Evolutionary conservation across 306 rosid species (phyloP).

Genomic region (Astragalus glycyphyllos): DNA sequence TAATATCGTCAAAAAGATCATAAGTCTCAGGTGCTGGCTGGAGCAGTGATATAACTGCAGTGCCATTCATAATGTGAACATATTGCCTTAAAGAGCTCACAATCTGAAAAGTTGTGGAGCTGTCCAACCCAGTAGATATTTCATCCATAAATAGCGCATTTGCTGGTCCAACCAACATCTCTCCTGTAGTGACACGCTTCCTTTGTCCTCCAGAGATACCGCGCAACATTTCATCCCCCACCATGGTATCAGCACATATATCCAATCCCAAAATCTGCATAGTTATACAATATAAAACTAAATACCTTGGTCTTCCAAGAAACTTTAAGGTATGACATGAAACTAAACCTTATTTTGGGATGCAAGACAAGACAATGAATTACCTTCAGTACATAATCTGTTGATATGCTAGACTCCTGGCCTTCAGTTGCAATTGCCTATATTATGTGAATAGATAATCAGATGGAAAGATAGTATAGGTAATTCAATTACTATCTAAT

Average conservation of each 20-base stretch:
- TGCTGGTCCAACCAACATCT: slow-evolving; percentile 67
- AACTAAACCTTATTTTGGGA: background rate
- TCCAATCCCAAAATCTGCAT: slow-evolving; percentile 81
- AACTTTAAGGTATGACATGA: background rate
- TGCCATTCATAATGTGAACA: slow-evolving; percentile 55
- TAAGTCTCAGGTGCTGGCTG: slow-evolving; percentile 65
- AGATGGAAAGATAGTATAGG: background rate
- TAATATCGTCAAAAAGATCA: slow-evolving; percentile 59
- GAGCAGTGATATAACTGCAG: slow-evolving; percentile 56
- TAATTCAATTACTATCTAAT: background rate
- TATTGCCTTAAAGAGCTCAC: slow-evolving; percentile 51
- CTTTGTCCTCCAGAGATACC: slow-evolving; percentile 91
- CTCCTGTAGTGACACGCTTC: slow-evolving; percentile 77
- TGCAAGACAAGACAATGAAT: background rate
- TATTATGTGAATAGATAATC: slow-evolving; percentile 27
- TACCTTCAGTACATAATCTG: slow-evolving; percentile 80
- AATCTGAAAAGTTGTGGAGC: slow-evolving; percentile 62
- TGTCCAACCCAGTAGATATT: slow-evolving; percentile 62
- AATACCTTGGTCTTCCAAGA: background rate
- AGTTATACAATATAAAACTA: slow-evolving; percentile 1
- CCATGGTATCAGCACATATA: slow-evolving; percentile 68
- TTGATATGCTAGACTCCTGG: slow-evolving; percentile 62
- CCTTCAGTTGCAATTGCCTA: slow-evolving; percentile 58
- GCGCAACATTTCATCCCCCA: slow-evolving; percentile 60
- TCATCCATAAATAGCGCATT: slow-evolving; percentile 65